Evolutionary conservation across 768 basidiomycete species (phyloP).

Genomic region (Russula sp.): DNA sequence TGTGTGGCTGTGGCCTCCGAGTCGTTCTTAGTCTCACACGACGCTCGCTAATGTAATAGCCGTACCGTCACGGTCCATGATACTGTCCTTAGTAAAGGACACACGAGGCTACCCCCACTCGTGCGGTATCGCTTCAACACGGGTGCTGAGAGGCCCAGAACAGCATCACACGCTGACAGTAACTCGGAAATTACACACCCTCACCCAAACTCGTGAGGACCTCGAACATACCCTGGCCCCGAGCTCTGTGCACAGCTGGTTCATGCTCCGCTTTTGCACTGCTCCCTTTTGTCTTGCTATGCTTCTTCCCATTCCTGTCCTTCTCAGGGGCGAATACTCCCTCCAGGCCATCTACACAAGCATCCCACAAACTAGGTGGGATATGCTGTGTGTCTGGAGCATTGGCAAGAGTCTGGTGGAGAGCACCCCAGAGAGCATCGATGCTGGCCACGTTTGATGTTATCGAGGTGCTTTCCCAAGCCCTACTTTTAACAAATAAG

Average conservation of each 20-base stretch:
- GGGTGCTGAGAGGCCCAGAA: background rate
- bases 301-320: constrained; percentile 8
- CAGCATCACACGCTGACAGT: background rate
- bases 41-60: background rate
- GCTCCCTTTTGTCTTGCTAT: constrained; percentile 36
- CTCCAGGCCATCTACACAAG: constrained; percentile 14
- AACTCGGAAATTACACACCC: background rate
- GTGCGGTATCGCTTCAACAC: background rate
- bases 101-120: background rate
- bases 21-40: background rate
- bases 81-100: background rate
- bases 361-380: constrained; percentile 25
- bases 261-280: background rate
- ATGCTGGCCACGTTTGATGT: too few species aligned
- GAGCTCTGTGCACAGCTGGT: background rate
- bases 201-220: constrained; percentile 12
- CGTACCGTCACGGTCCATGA: background rate
- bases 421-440: constrained; percentile 52
- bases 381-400: constrained; percentile 16
- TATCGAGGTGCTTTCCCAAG: too few species aligned
- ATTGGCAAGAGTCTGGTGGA: constrained; percentile 50
- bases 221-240: constrained; percentile 7
- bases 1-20: background rate
- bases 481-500: too few species aligned
- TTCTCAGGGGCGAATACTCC: constrained; percentile 12